Percentiles rank a stretch among this genome's conserved stretches.
These are phyloP conservation scores for Arabidopsis suecica DNA, from an alignment of 345 rosid genomes.

Conservation along the genomic window DNA sequence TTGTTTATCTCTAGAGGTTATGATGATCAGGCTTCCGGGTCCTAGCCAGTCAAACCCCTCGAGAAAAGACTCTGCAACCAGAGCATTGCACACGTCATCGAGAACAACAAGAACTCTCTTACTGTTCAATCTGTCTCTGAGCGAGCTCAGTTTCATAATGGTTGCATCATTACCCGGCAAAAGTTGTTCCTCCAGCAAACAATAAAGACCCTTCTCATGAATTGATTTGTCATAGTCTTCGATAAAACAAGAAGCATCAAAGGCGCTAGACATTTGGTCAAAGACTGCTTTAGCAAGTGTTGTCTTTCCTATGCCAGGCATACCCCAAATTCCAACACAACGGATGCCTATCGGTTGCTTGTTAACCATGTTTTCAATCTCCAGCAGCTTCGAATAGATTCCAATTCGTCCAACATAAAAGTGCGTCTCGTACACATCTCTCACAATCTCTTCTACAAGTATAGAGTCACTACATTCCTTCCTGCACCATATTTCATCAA, in stretches of 20 bases:
- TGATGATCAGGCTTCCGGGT: conserved; percentile 1
- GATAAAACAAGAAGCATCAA: conserved; percentile 12
- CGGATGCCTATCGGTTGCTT: neutral
- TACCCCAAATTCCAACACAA: conserved; percentile 20
- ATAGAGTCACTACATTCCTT: conserved; percentile 2
- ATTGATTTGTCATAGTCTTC: neutral
- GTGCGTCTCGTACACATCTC: conserved; percentile 1
- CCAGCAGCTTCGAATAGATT: conserved; percentile 12
- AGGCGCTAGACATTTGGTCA: neutral
- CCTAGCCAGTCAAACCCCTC: neutral
- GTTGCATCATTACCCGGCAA: neutral
- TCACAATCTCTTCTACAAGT: conserved; percentile 18
- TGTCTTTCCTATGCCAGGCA: conserved; percentile 28
- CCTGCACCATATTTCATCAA: neutral
- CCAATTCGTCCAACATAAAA: neutral
- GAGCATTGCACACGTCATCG: neutral
- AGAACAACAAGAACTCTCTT: conserved; percentile 22
- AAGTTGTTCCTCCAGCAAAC: neutral
- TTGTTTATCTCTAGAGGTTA: conserved; percentile 5
- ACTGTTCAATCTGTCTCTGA: neutral
- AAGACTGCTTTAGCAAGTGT: conserved; percentile 25
- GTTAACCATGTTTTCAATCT: conserved; percentile 4
- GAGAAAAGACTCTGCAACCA: neutral
- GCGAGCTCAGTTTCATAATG: neutral
- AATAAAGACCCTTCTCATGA: conserved; percentile 4